A percentile compares a stretch with the other conserved stretches of the same genome.
phyloP scores from a whole-genome alignment of 179 eudicot species.

The Actinidia chinensis region DNA sequence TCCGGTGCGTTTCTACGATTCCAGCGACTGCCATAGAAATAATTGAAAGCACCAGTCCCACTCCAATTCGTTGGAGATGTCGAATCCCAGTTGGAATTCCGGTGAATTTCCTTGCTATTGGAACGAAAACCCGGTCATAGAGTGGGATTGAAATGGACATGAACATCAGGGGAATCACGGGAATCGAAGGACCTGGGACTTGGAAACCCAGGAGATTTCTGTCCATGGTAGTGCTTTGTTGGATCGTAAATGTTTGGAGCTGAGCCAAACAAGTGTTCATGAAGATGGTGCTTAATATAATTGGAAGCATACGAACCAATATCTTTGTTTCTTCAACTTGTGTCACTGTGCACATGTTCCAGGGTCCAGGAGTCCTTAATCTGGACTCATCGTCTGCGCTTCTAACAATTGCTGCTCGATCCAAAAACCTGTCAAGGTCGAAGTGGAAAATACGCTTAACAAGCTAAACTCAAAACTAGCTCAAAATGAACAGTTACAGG shows the following conservation, averaged over 20 bases:
- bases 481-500: not conserved
- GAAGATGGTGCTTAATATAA: constrained; percentile 67
- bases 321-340: constrained; percentile 83
- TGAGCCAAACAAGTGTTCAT: constrained; percentile 82
- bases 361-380: constrained; percentile 26
- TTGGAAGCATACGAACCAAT: constrained; percentile 66
- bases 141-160: constrained; percentile 59
- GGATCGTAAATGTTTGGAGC: constrained; percentile 70
- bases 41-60: constrained; percentile 65
- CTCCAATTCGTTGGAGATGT: constrained; percentile 65
- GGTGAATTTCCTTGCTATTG: constrained; percentile 37
- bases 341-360: constrained; percentile 59
- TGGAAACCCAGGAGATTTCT: constrained; percentile 54
- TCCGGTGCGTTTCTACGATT: constrained; percentile 53
- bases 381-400: constrained; percentile 14
- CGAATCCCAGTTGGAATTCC: constrained; percentile 58
- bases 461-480: not conserved
- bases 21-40: constrained; percentile 72
- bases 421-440: constrained; percentile 44
- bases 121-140: constrained; percentile 62
- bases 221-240: constrained; percentile 80
- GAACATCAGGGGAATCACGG: constrained; percentile 59
- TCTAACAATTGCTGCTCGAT: constrained; percentile 62
- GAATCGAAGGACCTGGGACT: constrained; percentile 72
- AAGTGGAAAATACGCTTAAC: not conserved